Conservation (phyloP, 352 stramenopile species). For the Pythium coloratum region DNA sequence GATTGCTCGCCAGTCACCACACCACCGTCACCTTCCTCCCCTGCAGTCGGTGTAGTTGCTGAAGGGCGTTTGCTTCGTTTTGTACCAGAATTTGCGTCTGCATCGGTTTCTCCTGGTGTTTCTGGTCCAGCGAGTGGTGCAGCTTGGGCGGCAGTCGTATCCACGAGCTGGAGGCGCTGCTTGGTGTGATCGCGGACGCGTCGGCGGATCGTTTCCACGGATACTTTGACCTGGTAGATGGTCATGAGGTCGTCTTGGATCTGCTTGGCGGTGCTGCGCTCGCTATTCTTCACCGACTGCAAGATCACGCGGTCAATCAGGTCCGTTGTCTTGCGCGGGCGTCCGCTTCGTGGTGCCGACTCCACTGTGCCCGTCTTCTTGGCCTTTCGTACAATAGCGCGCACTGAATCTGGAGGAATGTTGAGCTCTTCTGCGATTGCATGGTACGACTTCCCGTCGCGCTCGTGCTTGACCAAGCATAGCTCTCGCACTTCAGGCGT, state of each 20-base stretch:
- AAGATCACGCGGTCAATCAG: slow-evolving; percentile 72
- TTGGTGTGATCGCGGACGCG: slow-evolving; percentile 58
- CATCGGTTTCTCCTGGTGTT: background rate
- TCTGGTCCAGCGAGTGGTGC: background rate
- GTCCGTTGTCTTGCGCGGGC: slow-evolving; percentile 63
- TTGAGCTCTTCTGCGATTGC: slow-evolving; percentile 51
- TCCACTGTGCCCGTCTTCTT: slow-evolving; percentile 57
- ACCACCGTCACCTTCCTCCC: background rate
- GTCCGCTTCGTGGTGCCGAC: slow-evolving; percentile 54
- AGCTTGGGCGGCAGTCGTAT: background rate
- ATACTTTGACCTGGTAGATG: slow-evolving; percentile 63
- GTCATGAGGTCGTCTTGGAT: slow-evolving; percentile 59
- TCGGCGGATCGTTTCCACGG: slow-evolving; percentile 57
- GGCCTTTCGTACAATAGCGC: slow-evolving; percentile 63
- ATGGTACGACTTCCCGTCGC: slow-evolving; percentile 54
- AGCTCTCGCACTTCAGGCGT: slow-evolving; percentile 49
- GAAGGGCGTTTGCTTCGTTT: background rate
- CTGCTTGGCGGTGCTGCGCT: slow-evolving; percentile 54
- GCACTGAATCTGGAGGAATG: slow-evolving; percentile 61
- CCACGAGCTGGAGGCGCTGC: slow-evolving; percentile 20
- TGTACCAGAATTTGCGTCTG: background rate
- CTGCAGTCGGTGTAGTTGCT: background rate
- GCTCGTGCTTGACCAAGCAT: slow-evolving; percentile 55
- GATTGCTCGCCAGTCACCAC: background rate
- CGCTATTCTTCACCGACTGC: slow-evolving; percentile 51